Base-by-base conservation (phyloP, 1,284 basidiomycete genomes). In the Sporisorium exsertum region DNA sequence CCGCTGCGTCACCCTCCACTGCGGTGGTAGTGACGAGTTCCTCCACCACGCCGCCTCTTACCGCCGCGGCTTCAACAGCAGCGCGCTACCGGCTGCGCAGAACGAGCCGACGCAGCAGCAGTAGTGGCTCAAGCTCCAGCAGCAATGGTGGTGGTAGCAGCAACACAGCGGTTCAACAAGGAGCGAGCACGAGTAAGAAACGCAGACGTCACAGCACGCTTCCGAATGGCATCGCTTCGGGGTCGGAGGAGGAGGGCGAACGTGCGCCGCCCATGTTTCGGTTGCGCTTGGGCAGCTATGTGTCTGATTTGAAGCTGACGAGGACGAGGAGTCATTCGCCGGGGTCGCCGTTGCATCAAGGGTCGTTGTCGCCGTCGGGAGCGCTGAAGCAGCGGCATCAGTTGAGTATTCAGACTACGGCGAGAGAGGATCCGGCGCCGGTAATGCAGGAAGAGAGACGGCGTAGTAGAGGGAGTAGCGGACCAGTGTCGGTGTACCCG, bases 171-270 rank as follows among this genome's bases (percentile, higher is more conserved):
- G 2, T 20, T 5, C 12, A 6, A 7, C 20, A 29, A 24, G 33
- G 20, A 18, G n/a, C 6, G 35, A 24, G 18, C 27, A 45, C 22
- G n/a, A 47, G 24, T 5, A 46, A 46, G 37, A 73, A 73, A 58
- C 50, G 71, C 9, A 42, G 71, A 27, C 52, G 71, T 16, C 62
- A 70, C 26, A 73, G 64, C 33, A 68, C 71, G 5, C 55, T 72
- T 0, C 53, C 52, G 24, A 73, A 58, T 29, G 62, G 58, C 1
- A 42, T 64, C 4, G 67, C 57, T 5, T 60, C 58, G 3, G 67
- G 60, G n/a, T 73, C 71, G 57, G 71, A 73, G 5, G 57, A 73
- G 4, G 71, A 73, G 26, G 40, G 27, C 10, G 68, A 58, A 8
- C 26, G 55, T 8, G 57, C 49, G 8, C 55, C 51, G 13, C 71